Conservation (phyloP, 257 asterid genomes). For the Datura wrightii region DNA sequence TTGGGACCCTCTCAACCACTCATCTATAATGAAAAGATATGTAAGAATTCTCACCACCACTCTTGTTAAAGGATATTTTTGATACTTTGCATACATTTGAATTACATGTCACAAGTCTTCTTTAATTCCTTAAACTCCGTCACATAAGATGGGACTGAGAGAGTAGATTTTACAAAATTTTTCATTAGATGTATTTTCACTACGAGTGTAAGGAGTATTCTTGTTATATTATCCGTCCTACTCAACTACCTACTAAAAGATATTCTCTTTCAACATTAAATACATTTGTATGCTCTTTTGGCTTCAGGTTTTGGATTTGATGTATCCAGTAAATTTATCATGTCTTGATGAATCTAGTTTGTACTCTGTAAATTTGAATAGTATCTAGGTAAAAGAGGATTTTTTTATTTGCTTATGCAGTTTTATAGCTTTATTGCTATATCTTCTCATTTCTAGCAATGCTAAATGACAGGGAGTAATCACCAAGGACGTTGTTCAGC, state of each 20-base stretch:
- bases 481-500: constrained; percentile 91
- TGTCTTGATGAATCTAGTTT: not conserved
- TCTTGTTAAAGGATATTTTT: too few species aligned
- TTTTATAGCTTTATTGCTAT: not conserved
- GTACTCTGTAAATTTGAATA: not conserved
- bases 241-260: not conserved
- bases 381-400: not conserved
- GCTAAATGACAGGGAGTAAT: constrained; percentile 77
- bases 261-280: not conserved
- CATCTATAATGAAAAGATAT: too few species aligned
- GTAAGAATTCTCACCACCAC: too few species aligned
- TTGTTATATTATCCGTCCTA: not conserved
- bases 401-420: not conserved
- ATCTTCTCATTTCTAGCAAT: constrained; percentile 30
- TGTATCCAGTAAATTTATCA: not conserved
- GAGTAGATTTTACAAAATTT: too few species aligned
- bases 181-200: not conserved
- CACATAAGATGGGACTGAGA: too few species aligned
- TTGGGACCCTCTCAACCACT: too few species aligned
- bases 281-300: not conserved
- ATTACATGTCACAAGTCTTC: too few species aligned
- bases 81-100: too few species aligned
- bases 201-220: not conserved
- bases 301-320: not conserved
- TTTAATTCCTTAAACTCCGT: too few species aligned